phyloP scores from a whole-genome alignment of 2,329 filamentous ascomycete genomes.

The Aspergillus floridensis region DNA sequence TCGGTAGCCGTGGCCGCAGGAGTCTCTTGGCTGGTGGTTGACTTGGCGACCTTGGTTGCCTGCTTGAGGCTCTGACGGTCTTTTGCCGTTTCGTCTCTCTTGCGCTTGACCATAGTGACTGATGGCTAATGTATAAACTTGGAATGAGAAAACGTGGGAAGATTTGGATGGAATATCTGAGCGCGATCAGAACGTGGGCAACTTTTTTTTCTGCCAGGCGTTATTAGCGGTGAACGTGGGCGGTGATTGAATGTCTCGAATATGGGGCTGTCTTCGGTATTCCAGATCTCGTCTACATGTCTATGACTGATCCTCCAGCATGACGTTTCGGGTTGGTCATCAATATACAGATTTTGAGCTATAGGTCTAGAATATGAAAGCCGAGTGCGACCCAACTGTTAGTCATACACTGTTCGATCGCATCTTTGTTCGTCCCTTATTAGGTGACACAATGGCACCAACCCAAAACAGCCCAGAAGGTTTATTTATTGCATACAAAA shows the following conservation, averaged over 20 bases:
- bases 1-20: slow-evolving; percentile 25
- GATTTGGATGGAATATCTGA: not conserved
- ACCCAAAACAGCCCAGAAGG: too few species aligned
- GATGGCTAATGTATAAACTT: not conserved
- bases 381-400: too few species aligned
- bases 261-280: too few species aligned
- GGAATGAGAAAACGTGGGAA: not conserved
- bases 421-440: too few species aligned
- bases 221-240: slow-evolving; percentile 9
- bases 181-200: slow-evolving; percentile 15
- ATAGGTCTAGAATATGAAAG: too few species aligned
- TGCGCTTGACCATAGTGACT: slow-evolving; percentile 44
- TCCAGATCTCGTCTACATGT: too few species aligned
- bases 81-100: slow-evolving; percentile 39
- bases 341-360: too few species aligned
- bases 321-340: too few species aligned
- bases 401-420: too few species aligned
- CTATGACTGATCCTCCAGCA: too few species aligned
- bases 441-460: too few species aligned
- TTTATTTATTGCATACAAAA: too few species aligned
- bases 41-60: slow-evolving; percentile 36
- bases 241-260: slow-evolving; percentile 10
- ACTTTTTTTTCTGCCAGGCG: slow-evolving; percentile 28
- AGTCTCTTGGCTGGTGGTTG: slow-evolving; percentile 20
- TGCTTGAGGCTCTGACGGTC: slow-evolving; percentile 23